Percentiles rank a stretch among this genome's conserved stretches.
Conservation (phyloP, 257 asterid species). For the Primulina eburnea region DNA sequence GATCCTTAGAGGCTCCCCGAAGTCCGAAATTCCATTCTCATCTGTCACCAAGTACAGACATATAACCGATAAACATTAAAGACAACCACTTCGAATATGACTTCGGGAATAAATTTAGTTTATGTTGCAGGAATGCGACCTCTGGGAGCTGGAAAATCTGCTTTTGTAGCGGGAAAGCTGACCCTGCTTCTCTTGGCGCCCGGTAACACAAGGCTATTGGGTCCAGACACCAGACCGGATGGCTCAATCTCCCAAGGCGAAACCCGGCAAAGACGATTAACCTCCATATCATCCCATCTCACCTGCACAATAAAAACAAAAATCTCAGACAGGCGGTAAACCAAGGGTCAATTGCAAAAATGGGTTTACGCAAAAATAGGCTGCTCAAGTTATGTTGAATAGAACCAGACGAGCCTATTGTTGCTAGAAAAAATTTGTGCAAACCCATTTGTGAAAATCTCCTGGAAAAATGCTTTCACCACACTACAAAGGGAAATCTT, state of each 20-base stretch:
- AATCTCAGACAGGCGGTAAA: constrained; percentile 5
- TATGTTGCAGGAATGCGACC: constrained; percentile 31
- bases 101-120: neutral
- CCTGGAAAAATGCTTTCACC: neutral
- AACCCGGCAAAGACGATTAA: constrained; percentile 64
- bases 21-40: constrained; percentile 61
- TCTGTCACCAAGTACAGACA: constrained; percentile 38
- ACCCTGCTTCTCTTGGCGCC: constrained; percentile 78
- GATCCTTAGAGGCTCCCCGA: constrained; percentile 75
- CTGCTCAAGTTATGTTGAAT: neutral
- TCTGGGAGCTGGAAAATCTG: constrained; percentile 53
- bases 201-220: constrained; percentile 54
- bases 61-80: constrained; percentile 1
- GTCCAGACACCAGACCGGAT: constrained; percentile 55
- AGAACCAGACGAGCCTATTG: too few species aligned
- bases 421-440: neutral
- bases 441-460: too few species aligned
- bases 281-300: constrained; percentile 91
- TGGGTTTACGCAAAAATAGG: neutral
- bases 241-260: constrained; percentile 99
- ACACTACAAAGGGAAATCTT: neutral
- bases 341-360: neutral
- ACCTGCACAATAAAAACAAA: constrained; percentile 51
- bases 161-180: constrained; percentile 47
- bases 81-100: neutral